Base-by-base conservation (phyloP, 345 rosid species). In the Bruguiera sexangula region DNA sequence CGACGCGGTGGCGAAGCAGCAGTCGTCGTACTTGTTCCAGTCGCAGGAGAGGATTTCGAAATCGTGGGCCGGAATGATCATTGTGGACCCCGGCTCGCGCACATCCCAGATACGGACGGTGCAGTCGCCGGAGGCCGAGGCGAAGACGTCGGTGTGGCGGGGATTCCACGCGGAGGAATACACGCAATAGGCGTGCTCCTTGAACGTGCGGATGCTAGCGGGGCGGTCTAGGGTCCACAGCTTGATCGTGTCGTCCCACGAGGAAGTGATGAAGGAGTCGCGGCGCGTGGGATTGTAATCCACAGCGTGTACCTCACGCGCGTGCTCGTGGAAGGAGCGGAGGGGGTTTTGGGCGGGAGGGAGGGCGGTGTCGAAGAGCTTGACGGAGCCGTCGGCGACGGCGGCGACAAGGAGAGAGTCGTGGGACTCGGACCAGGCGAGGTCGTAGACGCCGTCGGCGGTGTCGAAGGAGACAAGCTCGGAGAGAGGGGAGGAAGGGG, bases 1-100 rank as follows among this genome's bases (percentile, higher is more conserved):
- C 1, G 98, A 90, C 1, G 85, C 82, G 20, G 91, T 92, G 2
- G 99, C 99, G 39, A 92, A 53, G 15, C 82, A 59, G 34, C 98
- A 95, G 30, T 92, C 98, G 37, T 92, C 97, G 63, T 95, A 92
- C 73, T 95, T 95, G 70, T 92, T 92, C 99, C 98, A 95, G 60
- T 95, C 99, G 69, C 89, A 86, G 0, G 93, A 78, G 55, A 95
- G 62, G 22, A 92, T 85, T 76, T 95, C 98, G 31, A 78, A 86
- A 52, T 92, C 97, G 36, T 95, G 98, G 39, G 82, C 98, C 6
- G 97, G 96, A 54, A 92, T 89, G 21, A 92, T 88, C 98, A 92
- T 89, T 1, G 98, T 92, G 2, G 96, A 89, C 0, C 97, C 91
- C 5, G 96, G 92, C 39, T 95, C 99, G 13, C 98, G 78, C 0